Conservation (phyloP, 2,329 filamentous ascomycete genomes). For the Exophiala sp. region DNA sequence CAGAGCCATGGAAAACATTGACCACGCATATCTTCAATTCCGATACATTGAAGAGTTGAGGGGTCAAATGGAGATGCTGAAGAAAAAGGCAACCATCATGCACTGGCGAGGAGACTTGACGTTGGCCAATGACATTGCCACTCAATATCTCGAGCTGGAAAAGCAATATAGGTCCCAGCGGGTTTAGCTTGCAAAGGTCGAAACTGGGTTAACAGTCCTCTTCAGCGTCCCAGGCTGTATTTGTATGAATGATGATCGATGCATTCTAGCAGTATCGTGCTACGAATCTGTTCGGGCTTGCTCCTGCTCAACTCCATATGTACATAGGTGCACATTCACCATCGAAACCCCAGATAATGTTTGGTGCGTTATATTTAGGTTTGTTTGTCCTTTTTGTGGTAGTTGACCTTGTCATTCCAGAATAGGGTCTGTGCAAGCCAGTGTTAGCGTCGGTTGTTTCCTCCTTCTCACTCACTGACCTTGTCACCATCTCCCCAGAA, state of each 20-base stretch:
- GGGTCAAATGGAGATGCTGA: constrained; percentile 74
- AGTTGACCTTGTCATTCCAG: constrained; percentile 96
- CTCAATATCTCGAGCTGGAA: constrained; percentile 58
- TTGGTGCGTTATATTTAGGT: constrained; percentile 32
- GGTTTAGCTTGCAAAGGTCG: constrained; percentile 1
- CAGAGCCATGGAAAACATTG: constrained; percentile 58
- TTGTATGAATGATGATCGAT: constrained; percentile 9
- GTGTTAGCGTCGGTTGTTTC: background rate
- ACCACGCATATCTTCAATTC: constrained; percentile 62
- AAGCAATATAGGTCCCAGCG: constrained; percentile 36
- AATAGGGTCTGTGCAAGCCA: constrained; percentile 34
- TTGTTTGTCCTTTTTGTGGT: constrained; percentile 86
- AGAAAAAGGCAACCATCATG: constrained; percentile 77
- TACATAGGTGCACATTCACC: constrained; percentile 8
- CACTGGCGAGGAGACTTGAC: constrained; percentile 63
- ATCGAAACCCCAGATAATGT: background rate
- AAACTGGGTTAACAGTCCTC: background rate
- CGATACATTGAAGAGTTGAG: constrained; percentile 63
- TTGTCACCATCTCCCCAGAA: constrained; percentile 95
- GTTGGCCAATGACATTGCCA: constrained; percentile 62
- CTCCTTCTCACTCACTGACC: constrained; percentile 49
- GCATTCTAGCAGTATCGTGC: background rate
- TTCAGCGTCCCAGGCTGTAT: background rate
- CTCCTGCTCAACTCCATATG: constrained; percentile 15
- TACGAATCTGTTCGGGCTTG: background rate